These are phyloP conservation scores for Pyrrhoderma noxium DNA, from an alignment of 1,284 basidiomycete species.

Conservation along the genomic window DNA sequence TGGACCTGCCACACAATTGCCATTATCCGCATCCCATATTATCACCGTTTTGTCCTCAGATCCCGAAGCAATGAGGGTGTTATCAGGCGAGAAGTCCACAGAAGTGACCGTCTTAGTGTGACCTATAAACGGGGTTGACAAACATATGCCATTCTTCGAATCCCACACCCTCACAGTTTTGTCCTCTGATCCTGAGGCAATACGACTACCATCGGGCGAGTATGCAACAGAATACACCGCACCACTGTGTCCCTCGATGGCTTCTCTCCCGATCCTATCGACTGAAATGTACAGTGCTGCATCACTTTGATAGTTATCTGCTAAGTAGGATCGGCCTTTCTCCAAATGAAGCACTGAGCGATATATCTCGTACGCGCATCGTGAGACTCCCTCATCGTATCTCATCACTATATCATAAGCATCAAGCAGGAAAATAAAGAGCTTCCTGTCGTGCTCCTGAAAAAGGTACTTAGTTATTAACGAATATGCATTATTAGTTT, in stretches of 20 bases:
- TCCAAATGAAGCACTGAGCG: conserved; percentile 21
- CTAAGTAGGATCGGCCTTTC: conserved; percentile 10
- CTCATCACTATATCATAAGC: conserved; percentile 17
- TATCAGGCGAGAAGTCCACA: not conserved
- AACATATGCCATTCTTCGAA: too few relatives aligned
- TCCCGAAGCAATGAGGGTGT: not conserved
- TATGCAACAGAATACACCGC: not conserved
- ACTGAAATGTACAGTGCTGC: not conserved
- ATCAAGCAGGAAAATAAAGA: conserved; percentile 10
- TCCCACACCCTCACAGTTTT: not conserved
- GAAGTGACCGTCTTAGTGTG: not conserved
- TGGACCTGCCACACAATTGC: not conserved
- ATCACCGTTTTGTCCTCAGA: not conserved
- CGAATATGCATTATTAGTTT: too few relatives aligned
- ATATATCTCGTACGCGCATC: conserved; percentile 22
- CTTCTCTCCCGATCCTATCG: not conserved
- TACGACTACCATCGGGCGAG: conserved; percentile 17
- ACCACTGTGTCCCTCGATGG: not conserved
- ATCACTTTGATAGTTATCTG: not conserved
- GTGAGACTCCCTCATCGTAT: conserved; percentile 17
- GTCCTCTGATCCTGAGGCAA: conserved; percentile 16
- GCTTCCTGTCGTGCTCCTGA: not conserved
- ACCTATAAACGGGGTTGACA: not conserved
- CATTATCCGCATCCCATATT: not conserved
- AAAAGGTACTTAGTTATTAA: not conserved